phyloP scores from a whole-genome alignment of 2,329 filamentous ascomycete genomes.

The Fusarium fracticaudum region DNA sequence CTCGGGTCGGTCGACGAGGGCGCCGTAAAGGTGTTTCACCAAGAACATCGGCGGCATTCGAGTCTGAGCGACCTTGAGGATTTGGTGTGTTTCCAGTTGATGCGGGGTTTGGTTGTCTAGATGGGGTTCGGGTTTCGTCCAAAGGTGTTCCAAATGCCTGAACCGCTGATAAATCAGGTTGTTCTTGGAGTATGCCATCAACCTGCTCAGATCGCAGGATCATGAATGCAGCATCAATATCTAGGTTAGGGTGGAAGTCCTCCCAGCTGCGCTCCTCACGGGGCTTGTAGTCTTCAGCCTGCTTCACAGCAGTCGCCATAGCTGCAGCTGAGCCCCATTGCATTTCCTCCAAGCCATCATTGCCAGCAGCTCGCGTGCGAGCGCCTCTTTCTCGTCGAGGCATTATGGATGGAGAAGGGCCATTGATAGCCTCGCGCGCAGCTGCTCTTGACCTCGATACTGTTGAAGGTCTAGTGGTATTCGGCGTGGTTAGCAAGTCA shows the following conservation, averaged over 20 bases:
- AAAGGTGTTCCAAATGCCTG: conserved; percentile 44
- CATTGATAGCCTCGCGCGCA: conserved; percentile 56
- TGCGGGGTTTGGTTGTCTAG: conserved; percentile 55
- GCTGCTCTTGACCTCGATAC: conserved; percentile 62
- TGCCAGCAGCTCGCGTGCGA: conserved; percentile 62
- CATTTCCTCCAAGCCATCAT: conserved; percentile 66
- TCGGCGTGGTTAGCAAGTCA: conserved; percentile 69
- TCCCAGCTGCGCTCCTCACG: conserved; percentile 97
- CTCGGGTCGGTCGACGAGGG: conserved; percentile 58
- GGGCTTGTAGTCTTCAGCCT: conserved; percentile 96
- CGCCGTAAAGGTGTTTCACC: conserved; percentile 49
- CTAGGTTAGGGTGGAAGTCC: conserved; percentile 94
- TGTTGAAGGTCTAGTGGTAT: conserved; percentile 52
- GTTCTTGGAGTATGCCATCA: conserved; percentile 70
- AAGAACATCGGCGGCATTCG: conserved; percentile 46
- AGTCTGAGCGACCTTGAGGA: conserved; percentile 46
- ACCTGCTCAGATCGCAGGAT: conserved; percentile 86
- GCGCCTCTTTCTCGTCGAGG: conserved; percentile 67
- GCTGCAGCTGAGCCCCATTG: conserved; percentile 89
- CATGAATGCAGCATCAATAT: conserved; percentile 83
- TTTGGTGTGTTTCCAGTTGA: conserved; percentile 56
- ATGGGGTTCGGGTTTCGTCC: conserved; percentile 58
- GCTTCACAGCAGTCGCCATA: conserved; percentile 85
- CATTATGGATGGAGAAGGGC: conserved; percentile 53
- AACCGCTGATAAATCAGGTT: conserved; percentile 50